A percentile compares a stretch with the other conserved stretches of the same genome.
phyloP scores from a whole-genome alignment of 129 eudicot genomes.

The carrot (Daucus carota) region DH1_v3.0 NC_030386.2:23156001-23156500 shows the following conservation, averaged over 20 bases:
- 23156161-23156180: not conserved
- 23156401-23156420: not conserved
- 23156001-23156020: not conserved
- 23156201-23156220: not conserved
- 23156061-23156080: not conserved
- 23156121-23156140: not conserved
- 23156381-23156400: not conserved
- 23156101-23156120: not conserved
- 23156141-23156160: not conserved
- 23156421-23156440: not conserved
- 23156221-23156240: not conserved
- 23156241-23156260: not conserved
- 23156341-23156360: not conserved
- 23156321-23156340: not conserved
- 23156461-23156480: not conserved
- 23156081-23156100: not conserved
- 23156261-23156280: not conserved
- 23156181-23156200: not conserved
- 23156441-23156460: not conserved
- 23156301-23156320: not conserved
- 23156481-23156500: constrained; percentile 21
- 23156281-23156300: not conserved
- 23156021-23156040: not conserved
- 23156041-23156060: not conserved
- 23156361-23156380: not conserved